Conservation (phyloP, 2,329 filamentous ascomycete genomes). For the Bertia moriformis region DNA sequence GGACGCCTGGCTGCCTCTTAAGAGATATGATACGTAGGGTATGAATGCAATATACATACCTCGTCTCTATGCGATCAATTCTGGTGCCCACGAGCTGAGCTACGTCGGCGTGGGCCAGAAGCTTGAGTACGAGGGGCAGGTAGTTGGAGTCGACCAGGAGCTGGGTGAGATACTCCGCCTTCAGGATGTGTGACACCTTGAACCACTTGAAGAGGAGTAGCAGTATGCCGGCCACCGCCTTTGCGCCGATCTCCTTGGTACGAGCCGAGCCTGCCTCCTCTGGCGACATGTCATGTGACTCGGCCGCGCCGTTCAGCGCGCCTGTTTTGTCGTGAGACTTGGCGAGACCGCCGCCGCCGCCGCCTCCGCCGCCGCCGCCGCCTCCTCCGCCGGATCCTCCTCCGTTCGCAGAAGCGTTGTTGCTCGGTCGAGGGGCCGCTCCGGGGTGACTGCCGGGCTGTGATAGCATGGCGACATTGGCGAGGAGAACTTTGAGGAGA, state of each 20-base stretch:
- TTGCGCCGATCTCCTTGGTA: conserved; percentile 73
- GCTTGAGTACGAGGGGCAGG: conserved; percentile 77
- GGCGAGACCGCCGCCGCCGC: conserved; percentile 13
- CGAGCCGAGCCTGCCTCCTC: conserved; percentile 74
- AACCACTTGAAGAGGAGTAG: conserved; percentile 91
- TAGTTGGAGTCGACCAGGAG: conserved; percentile 90
- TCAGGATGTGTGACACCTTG: conserved; percentile 87
- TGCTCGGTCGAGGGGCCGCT: conserved; percentile 4
- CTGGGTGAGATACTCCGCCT: conserved; percentile 91
- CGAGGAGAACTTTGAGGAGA: conserved; percentile 71
- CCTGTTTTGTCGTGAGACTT: conserved; percentile 14
- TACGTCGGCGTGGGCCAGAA: conserved; percentile 86
- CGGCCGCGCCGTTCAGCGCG: conserved; percentile 16
- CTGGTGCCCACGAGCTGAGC: conserved; percentile 78
- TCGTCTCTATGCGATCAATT: conserved; percentile 67
- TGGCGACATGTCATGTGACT: conserved; percentile 28
- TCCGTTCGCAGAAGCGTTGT: no score
- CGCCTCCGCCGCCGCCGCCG: conserved; percentile 22
- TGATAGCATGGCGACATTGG: conserved; percentile 51
- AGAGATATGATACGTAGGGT: no score
- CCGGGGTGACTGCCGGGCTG: conserved; percentile 6
- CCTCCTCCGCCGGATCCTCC: no score
- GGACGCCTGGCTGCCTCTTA: no score
- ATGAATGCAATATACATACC: conserved; percentile 31
- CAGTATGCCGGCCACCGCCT: conserved; percentile 80